Evolutionary conservation across 208 protist species (phyloP).

Genomic region (Trypanosoma brucei): DNA sequence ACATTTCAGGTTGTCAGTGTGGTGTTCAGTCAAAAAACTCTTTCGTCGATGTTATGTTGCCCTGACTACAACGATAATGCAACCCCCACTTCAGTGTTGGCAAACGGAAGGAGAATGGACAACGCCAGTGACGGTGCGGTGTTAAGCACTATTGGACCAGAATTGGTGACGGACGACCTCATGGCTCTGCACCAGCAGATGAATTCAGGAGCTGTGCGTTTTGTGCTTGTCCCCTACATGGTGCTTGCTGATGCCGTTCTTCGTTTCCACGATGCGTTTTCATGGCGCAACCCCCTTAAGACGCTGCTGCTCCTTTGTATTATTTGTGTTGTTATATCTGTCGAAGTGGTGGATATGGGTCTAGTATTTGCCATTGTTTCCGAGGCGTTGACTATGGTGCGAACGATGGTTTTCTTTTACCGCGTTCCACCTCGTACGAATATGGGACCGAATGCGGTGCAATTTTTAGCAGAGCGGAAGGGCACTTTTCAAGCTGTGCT

Average conservation of each 20-base stretch:
- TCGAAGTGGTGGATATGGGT: constrained; percentile 45
- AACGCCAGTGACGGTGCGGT: background rate
- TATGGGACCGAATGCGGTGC: background rate
- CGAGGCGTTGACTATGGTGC: constrained; percentile 31
- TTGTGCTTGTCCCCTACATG: constrained; percentile 76
- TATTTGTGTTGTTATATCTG: constrained; percentile 34
- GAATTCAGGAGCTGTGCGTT: constrained; percentile 51
- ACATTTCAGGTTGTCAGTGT: constrained; percentile 64
- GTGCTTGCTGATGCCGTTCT: constrained; percentile 55
- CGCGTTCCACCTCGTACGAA: constrained; percentile 31
- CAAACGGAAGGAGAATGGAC: background rate
- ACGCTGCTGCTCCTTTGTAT: constrained; percentile 56
- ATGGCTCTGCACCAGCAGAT: constrained; percentile 15
- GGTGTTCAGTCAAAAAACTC: constrained; percentile 50
- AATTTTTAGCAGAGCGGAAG: background rate
- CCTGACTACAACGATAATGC: background rate
- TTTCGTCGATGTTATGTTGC: constrained; percentile 33
- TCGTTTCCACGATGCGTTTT: constrained; percentile 43
- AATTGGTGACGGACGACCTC: constrained; percentile 10
- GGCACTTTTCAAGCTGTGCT: constrained; percentile 41
- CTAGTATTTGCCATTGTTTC: constrained; percentile 43
- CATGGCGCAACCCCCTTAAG: constrained; percentile 57
- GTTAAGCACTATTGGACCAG: background rate
- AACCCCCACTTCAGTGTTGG: background rate
- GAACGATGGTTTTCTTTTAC: constrained; percentile 52